Evolutionary conservation across 2,329 filamentous ascomycete genomes (phyloP).

Genomic region (Intubia oerlemansii): DNA sequence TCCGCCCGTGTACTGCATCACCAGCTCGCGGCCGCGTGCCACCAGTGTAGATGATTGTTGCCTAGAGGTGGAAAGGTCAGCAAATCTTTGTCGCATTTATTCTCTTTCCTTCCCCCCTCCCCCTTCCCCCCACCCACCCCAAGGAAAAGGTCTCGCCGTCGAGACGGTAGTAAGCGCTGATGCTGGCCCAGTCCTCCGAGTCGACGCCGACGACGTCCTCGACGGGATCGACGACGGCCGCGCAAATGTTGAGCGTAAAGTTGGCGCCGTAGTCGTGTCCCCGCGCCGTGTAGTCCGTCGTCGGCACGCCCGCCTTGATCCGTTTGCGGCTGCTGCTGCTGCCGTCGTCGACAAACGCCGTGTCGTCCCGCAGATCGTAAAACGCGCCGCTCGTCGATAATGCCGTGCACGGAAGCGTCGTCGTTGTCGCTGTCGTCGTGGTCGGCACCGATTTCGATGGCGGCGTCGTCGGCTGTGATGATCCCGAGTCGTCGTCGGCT

Average conservation of each 20-base stretch:
- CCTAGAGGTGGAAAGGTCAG: too few species aligned
- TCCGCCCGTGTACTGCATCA: conserved; percentile 56
- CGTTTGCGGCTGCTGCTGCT: conserved; percentile 23
- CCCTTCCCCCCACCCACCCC: conserved; percentile 29
- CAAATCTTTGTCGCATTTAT: too few species aligned
- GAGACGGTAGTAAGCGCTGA: conserved; percentile 56
- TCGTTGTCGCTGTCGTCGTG: conserved; percentile 13
- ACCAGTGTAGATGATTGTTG: conserved; percentile 30
- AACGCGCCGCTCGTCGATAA: conserved; percentile 33
- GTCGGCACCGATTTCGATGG: too few species aligned
- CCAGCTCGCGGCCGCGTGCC: conserved; percentile 49
- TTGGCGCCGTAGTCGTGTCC: conserved; percentile 63
- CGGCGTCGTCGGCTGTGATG: too few species aligned
- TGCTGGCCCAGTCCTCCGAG: conserved; percentile 41
- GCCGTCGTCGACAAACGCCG: conserved; percentile 22
- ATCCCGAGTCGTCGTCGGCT: too few species aligned
- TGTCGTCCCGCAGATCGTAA: conserved; percentile 35
- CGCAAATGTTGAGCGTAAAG: conserved; percentile 71
- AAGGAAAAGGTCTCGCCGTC: conserved; percentile 50
- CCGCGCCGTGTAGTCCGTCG: conserved; percentile 37
- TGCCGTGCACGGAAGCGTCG: conserved; percentile 29
- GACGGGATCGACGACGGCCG: conserved; percentile 46
- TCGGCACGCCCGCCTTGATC: conserved; percentile 19
- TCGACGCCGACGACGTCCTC: conserved; percentile 43
- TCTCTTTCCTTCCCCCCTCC: not conserved